Evolutionary conservation across 805 yeast species (phyloP).

Genomic region (Yamadazyma nakazawae): DNA sequence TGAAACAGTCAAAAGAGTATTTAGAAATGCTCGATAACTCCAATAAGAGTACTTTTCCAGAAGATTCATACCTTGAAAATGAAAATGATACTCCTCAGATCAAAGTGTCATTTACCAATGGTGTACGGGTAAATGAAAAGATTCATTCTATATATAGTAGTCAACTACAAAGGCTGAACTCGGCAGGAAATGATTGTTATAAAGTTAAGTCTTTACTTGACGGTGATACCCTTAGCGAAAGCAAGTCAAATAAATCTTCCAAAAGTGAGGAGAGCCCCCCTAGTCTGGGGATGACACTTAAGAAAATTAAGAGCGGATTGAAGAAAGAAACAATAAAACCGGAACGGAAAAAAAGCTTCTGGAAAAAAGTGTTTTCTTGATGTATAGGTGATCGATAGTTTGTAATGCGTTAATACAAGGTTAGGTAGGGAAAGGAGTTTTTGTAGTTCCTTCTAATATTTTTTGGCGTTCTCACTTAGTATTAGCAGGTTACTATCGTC

Average conservation of each 20-base stretch:
- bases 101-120: constrained; percentile 7
- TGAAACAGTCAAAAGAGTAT: constrained; percentile 25
- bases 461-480: too few species aligned
- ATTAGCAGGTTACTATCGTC: too few species aligned
- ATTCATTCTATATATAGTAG: constrained; percentile 36
- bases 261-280: background rate
- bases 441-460: too few species aligned
- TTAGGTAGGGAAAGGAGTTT: background rate
- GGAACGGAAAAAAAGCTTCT: constrained; percentile 14
- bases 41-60: constrained; percentile 1
- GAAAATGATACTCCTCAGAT: constrained; percentile 4
- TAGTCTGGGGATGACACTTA: constrained; percentile 9
- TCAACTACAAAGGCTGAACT: constrained; percentile 12
- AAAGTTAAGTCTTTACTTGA: constrained; percentile 40
- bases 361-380: constrained; percentile 13
- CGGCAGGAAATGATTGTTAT: constrained; percentile 22
- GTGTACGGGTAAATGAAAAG: constrained; percentile 23
- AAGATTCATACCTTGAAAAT: constrained; percentile 13
- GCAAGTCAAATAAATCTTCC: constrained; percentile 1
- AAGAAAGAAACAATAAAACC: constrained; percentile 8
- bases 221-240: constrained; percentile 5
- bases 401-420: background rate
- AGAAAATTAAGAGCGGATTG: constrained; percentile 12
- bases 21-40: constrained; percentile 6
- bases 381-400: too few species aligned